These are phyloP conservation scores for Suillus lakei DNA, from an alignment of 768 basidiomycete species.

Conservation along the genomic window DNA sequence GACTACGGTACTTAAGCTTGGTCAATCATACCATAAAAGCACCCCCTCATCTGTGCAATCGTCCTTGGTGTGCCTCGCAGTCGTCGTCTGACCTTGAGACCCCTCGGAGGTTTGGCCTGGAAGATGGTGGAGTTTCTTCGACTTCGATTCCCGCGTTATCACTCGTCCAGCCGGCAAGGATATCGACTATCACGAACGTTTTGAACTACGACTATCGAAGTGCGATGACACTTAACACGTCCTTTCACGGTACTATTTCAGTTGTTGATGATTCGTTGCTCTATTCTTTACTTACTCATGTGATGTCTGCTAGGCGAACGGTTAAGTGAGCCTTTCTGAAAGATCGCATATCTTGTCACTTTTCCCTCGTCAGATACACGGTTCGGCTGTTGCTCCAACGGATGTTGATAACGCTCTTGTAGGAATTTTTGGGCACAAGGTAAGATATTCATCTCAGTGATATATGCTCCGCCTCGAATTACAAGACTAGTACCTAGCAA, in stretches of 20 bases:
- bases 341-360: background rate
- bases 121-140: background rate
- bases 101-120: background rate
- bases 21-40: background rate
- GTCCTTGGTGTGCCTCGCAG: background rate
- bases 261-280: background rate
- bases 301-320: background rate
- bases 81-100: background rate
- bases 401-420: background rate
- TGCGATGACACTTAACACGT: background rate
- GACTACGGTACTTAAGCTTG: background rate
- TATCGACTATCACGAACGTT: background rate
- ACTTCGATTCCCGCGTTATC: constrained; percentile 5
- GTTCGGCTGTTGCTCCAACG: background rate
- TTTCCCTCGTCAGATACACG: background rate
- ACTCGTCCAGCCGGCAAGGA: background rate
- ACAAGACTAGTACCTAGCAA: background rate
- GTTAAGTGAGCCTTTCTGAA: background rate
- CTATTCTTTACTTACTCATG: background rate
- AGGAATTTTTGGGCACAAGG: background rate
- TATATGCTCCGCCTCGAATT: background rate
- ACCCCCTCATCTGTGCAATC: background rate
- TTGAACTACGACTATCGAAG: background rate
- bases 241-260: background rate
- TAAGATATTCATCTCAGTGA: background rate